phyloP scores from a whole-genome alignment of 179 eudicot species.

The Spergularia azorica region DNA sequence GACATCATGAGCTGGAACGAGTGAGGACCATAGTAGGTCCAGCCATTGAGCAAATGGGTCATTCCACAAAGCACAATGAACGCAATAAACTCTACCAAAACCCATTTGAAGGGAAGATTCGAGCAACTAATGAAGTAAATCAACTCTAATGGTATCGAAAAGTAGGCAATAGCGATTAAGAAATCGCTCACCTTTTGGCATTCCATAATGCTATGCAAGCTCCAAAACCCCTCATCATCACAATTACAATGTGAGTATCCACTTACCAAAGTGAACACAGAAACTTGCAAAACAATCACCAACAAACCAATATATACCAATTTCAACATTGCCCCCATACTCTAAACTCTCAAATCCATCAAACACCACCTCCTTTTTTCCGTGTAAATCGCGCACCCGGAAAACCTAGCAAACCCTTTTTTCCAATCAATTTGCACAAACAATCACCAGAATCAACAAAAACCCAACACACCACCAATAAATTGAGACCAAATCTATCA shows the following conservation, averaged over 20 bases:
- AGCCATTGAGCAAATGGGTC: slow-evolving; percentile 87
- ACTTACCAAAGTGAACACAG: slow-evolving; percentile 36
- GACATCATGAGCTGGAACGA: slow-evolving; percentile 76
- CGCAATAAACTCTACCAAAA: slow-evolving; percentile 73
- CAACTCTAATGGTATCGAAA: slow-evolving; percentile 86
- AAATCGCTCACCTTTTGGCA: slow-evolving; percentile 85
- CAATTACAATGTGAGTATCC: slow-evolving; percentile 65
- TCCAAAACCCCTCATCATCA: slow-evolving; percentile 84
- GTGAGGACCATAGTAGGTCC: slow-evolving; percentile 82
- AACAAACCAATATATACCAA: slow-evolving; percentile 42
- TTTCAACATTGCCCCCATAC: slow-evolving; percentile 58
- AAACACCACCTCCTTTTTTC: too few relatives aligned
- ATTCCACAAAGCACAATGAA: slow-evolving; percentile 94
- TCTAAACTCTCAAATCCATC: not conserved
- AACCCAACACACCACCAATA: not conserved
- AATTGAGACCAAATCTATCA: slow-evolving; percentile 11
- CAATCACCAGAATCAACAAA: not conserved
- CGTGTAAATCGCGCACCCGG: too few relatives aligned
- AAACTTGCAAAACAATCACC: slow-evolving; percentile 43
- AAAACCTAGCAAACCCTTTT: not conserved
- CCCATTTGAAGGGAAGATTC: slow-evolving; percentile 92
- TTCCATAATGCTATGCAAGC: slow-evolving; percentile 51
- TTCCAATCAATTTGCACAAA: not conserved
- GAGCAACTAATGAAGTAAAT: slow-evolving; percentile 85
- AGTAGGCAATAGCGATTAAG: slow-evolving; percentile 86